Base-by-base conservation (phyloP, 768 basidiomycete species). In the Baorangia bicolor region DNA sequence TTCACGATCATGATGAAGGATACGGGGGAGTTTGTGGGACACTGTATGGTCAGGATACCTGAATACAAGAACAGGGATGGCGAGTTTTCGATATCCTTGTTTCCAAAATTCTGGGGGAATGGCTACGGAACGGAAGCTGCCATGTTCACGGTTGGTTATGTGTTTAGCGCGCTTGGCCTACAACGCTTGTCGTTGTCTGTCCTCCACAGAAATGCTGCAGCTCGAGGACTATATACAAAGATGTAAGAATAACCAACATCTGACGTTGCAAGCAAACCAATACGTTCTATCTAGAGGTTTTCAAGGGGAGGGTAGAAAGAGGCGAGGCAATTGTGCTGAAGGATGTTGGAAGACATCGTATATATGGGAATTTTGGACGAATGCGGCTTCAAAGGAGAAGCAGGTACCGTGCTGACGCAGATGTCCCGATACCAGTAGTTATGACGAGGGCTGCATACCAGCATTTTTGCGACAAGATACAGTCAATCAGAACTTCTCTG, bases 151-250 rank as follows among this genome's bases (percentile, higher is more conserved):
- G 64, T 74, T 4, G 70, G 72, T 42, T 58, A 76, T 55, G 69
- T 66, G 2, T 77, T 78, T 43, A 60, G 57, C 31, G 60, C 66
- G 23, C 51, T 78, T 21, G 69, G 64, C n/a, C 53, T 75, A 44
- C 73, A 75, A 42, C 74, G 75, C 2, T 62, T 77, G 48, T 71
- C 73, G 11, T 61, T 77, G 38, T 64, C 56, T 13, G 69, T 75
- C 14, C 58, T 71, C 18, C 69, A 71, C 37, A 64, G 66, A 11
- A 78, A 78, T 47, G 64, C 61, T 30, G 60, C 67, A 28, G 76
- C 74, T 8, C 55, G 67, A 18, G 54, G 53, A 39, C 39, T 75
- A 31, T 77, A 74, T 44, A 64, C 67, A 45, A 73, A 72, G 55
- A 57, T 74, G 76, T 77, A 51, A 66, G 75, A 60, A 1, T 21